A percentile compares a stretch with the other conserved stretches of the same genome.
phyloP scores from a whole-genome alignment of 345 rosid genomes.

The Bruguiera sexangula region DNA sequence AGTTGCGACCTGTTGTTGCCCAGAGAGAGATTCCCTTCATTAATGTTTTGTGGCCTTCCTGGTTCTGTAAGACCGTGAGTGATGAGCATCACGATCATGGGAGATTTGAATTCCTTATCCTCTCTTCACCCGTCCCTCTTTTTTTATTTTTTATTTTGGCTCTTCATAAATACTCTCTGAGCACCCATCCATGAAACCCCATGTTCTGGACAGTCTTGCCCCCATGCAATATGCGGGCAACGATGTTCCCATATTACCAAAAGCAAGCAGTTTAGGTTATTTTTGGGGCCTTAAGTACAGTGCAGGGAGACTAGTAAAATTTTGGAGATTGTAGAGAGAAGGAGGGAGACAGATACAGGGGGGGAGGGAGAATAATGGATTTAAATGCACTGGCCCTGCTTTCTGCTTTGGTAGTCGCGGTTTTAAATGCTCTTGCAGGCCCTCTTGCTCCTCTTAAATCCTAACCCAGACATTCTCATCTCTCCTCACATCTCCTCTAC shows the following conservation, averaged over 20 bases:
- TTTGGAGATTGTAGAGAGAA: constrained; percentile 2
- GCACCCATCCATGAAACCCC: background rate
- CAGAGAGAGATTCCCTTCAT: constrained; percentile 51
- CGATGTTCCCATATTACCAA: background rate
- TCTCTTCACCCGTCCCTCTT: background rate
- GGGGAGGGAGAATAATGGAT: constrained; percentile 21
- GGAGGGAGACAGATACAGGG: constrained; percentile 19
- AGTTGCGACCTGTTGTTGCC: constrained; percentile 22
- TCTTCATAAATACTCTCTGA: no score
- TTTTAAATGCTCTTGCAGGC: constrained; percentile 62
- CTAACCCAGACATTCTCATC: constrained; percentile 48
- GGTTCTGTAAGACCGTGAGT: constrained; percentile 8
- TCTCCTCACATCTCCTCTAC: constrained; percentile 32
- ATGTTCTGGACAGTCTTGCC: constrained; percentile 9
- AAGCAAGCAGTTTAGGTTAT: background rate
- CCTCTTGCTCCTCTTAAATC: constrained; percentile 39
- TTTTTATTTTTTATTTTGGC: background rate
- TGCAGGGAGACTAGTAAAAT: background rate
- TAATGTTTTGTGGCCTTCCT: constrained; percentile 17
- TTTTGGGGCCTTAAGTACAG: background rate
- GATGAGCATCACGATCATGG: constrained; percentile 16
- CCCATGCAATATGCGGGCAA: background rate
- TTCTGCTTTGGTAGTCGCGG: constrained; percentile 78
- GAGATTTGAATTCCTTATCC: background rate
- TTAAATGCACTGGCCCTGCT: constrained; percentile 64